Evolutionary conservation across 1,284 basidiomycete genomes (phyloP).

Genomic region (Grifola frondosa): DNA sequence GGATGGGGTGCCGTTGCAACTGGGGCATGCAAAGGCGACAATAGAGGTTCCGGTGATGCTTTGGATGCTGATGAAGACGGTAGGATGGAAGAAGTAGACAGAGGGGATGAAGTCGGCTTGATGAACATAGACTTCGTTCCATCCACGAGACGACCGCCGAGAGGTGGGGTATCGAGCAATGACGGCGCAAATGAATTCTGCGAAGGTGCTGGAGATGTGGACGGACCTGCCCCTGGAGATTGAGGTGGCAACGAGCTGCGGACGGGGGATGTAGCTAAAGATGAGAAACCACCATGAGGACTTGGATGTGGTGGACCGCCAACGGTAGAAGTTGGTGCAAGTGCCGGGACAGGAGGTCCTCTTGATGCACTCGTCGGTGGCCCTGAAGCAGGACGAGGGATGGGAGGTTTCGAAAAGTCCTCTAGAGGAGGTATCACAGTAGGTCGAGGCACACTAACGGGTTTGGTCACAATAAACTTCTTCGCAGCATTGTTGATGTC

Average conservation of each 20-base stretch:
- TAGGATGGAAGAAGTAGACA: constrained; percentile 20
- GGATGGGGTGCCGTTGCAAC: constrained; percentile 20
- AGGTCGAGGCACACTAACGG: constrained; percentile 57
- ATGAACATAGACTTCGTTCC: constrained; percentile 78
- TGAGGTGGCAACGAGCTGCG: constrained; percentile 37
- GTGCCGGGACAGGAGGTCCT: constrained; percentile 10
- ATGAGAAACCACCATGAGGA: constrained; percentile 5
- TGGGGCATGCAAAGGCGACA: constrained; percentile 24
- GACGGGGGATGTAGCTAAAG: constrained; percentile 10
- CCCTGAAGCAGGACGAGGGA: constrained; percentile 35
- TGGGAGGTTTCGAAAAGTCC: constrained; percentile 48
- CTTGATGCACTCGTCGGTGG: constrained; percentile 21
- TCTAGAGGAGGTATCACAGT: constrained; percentile 62
- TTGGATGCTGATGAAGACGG: constrained; percentile 15
- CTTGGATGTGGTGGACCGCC: constrained; percentile 12
- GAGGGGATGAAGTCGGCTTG: constrained; percentile 42
- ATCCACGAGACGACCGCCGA: constrained; percentile 66
- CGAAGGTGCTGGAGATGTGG: constrained; percentile 23
- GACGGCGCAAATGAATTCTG: constrained; percentile 26
- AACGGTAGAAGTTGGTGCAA: constrained; percentile 13
- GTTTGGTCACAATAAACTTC: constrained; percentile 47
- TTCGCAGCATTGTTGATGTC: constrained; percentile 72
- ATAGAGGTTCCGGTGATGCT: constrained; percentile 15
- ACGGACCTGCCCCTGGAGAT: constrained; percentile 55
- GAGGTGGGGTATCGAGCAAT: constrained; percentile 44